Base-by-base conservation (phyloP, 225 moss, liverwort and hornwort species). In the Bryum argenteum region DNA sequence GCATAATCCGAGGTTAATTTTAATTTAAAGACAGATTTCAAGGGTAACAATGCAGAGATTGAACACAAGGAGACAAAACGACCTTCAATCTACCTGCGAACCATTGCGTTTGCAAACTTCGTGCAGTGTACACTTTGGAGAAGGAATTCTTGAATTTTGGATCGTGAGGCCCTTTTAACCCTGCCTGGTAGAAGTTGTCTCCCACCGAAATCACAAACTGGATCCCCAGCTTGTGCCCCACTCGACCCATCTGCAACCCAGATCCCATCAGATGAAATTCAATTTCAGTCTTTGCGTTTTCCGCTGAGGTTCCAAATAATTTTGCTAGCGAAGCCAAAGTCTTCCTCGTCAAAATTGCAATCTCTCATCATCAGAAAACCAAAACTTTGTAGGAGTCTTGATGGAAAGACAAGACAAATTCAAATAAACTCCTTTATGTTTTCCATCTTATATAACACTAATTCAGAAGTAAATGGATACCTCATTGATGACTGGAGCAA, bases 21-120 rank as follows among this genome's bases (percentile, higher is more conserved):
- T 4, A 63, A 52, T 43, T 18, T 47, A 16, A 16, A 12, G 15
- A 14, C 47, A 16, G 58, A 71, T 63, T 44, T 9, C n/a, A n/a
- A n/a, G 17, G 1, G 19, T 11, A 22, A 9, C 33, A 71, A 56
- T 20, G 15, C 48, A 48, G 48, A 16, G 16, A 48, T 0, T 43
- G 54, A 26, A 65, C 18, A 51, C 9, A 22, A 37, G 23, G 48
- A 20, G 26, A 47, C 22, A 41, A 16, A 77, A 47, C 47, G 69
- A 20, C 74, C 72, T 64, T 76, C 81, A 78, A 50, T 15, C 47
- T 79, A 92, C 92, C 88, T 76, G 90, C 78, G 76, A 82, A 92
- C 92, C 92, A 92, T 38, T 85, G 88, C n/a, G 83, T 92, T 52
- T 88, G 90, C 67, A 92, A 81, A 66, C 92, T 92, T 13, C 75